phyloP scores from a whole-genome alignment of 2,329 filamentous ascomycete species.

The Xylaria arbuscula region DNA sequence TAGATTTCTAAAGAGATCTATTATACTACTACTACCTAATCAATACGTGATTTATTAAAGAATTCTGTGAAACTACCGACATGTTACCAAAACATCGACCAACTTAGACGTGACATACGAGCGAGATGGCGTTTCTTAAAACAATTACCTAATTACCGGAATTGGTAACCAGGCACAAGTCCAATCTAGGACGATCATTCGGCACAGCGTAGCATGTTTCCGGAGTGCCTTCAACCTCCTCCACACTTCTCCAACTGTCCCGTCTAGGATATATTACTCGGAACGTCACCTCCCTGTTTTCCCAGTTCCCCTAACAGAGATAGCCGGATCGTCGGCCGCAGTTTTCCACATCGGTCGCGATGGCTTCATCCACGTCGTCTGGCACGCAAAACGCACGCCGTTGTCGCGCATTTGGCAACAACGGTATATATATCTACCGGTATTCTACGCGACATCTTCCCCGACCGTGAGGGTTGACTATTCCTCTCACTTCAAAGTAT shows the following conservation, averaged over 20 bases:
- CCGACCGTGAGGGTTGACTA: neutral
- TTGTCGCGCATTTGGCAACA: too few species aligned
- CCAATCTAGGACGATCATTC: constrained; percentile 30
- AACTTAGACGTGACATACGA: neutral
- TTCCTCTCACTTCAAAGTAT: neutral
- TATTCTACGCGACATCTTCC: constrained; percentile 23
- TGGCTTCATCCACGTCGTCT: constrained; percentile 10
- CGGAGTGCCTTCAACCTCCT: constrained; percentile 37
- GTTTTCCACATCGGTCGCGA: constrained; percentile 20
- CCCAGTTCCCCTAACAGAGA: neutral
- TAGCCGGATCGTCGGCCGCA: constrained; percentile 22
- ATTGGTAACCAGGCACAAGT: constrained; percentile 39
- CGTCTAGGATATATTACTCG: constrained; percentile 43
- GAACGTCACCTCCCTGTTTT: constrained; percentile 42
- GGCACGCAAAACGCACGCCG: too few species aligned
- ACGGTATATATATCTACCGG: neutral
- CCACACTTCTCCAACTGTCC: constrained; percentile 38
- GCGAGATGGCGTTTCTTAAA: neutral
- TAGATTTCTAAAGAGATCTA: neutral
- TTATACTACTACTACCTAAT: neutral
- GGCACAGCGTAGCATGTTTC: constrained; percentile 39
- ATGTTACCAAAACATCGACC: neutral
- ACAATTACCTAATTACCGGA: neutral
- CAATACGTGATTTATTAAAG: neutral
- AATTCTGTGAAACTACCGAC: neutral